These are phyloP conservation scores for Telfairia occidentalis DNA, from an alignment of 331 rosid species.

Conservation along the genomic window DNA sequence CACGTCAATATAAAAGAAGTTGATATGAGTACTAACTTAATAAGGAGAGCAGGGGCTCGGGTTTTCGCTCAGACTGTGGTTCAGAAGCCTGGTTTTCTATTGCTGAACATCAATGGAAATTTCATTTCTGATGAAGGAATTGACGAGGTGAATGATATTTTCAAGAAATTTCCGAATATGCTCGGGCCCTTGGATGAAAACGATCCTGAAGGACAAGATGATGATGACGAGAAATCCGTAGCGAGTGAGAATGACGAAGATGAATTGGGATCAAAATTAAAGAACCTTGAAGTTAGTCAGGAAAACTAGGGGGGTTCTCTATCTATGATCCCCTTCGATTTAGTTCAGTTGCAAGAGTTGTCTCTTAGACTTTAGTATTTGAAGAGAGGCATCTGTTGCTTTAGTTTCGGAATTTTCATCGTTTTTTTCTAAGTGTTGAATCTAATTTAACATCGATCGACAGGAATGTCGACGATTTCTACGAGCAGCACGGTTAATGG, in stretches of 20 bases:
- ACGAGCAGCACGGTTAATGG: background rate
- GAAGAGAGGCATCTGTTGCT: constrained; percentile 6
- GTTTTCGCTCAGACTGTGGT: constrained; percentile 51
- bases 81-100: constrained; percentile 43
- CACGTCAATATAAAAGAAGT: constrained; percentile 46
- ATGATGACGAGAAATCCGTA: constrained; percentile 28
- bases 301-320: constrained; percentile 19
- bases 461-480: background rate
- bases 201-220: constrained; percentile 68
- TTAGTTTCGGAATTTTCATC: background rate
- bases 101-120: constrained; percentile 62
- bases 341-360: background rate
- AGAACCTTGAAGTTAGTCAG: constrained; percentile 54
- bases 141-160: constrained; percentile 45
- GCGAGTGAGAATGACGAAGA: constrained; percentile 32
- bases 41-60: constrained; percentile 59
- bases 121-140: constrained; percentile 65
- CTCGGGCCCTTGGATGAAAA: constrained; percentile 79
- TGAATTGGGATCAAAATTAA: constrained; percentile 67
- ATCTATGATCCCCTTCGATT: background rate
- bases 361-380: constrained; percentile 8
- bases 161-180: constrained; percentile 39
- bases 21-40: constrained; percentile 49
- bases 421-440: background rate
- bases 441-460: background rate